Base-by-base conservation (phyloP, 805 yeast genomes). In the Nakazawaea laoshanensis region DNA sequence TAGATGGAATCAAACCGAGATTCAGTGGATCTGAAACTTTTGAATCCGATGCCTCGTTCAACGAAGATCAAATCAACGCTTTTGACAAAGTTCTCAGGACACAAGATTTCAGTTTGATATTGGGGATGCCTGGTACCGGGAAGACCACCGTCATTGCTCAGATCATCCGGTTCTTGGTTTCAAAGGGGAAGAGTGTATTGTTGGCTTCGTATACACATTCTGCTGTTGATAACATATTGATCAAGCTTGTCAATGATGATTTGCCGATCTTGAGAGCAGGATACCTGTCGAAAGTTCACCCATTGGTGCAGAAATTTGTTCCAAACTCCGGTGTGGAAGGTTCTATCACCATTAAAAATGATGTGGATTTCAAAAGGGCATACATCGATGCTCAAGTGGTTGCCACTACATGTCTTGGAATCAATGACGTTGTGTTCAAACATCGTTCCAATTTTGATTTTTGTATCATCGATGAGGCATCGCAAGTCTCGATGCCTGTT, bases 121-220 rank as follows among this genome's bases (percentile, higher is more conserved):
- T 89, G 39, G 98, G 98, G 0, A 92, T 92, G 98, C 98, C 98
- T 0, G 98, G 98, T 3, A 92, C 97, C 0, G 98, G 96, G 7
- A 86, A 86, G 48, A 86, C 96, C 2, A 86, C 97, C 0, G 82
- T 88, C 1, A 87, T 92, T 34, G 81, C 94, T 0, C 76, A 78
- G 29, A 47, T 92, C 12, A 78, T 88, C 27, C 65, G 69, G 37
- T 59, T 70, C 25, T 50, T 92, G 19, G 79, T 77, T 3, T 55
- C 57, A 1, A 65, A 67, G 29, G 75, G 73, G 1, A 82, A 82
- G 48, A 64, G 81, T 1, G 79, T 92, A 1, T 59, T 92, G 16
- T 55, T 92, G 30, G 74, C 96, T 0, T 82, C 95, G 0, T 87
- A 84, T 48, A 92, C 98, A 0, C 94, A 92, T 51, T 83, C 96